These are phyloP conservation scores for Picochlorum sp. DNA, from an alignment of 139 green algal species.

Conservation along the genomic window DNA sequence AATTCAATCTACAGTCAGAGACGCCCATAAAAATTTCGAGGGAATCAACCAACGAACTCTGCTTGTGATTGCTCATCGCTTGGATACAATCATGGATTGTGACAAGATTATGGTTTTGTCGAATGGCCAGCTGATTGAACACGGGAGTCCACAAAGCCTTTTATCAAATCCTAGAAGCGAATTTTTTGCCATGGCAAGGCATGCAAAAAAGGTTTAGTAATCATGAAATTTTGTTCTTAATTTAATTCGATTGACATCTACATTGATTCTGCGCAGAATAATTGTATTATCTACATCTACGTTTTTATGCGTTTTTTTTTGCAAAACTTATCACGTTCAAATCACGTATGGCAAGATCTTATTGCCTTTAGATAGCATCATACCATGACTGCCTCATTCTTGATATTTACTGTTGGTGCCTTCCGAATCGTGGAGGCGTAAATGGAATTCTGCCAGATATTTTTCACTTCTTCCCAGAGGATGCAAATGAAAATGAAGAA, in stretches of 20 bases:
- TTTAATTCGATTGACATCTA: no score
- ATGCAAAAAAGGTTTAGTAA: background rate
- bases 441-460: background rate
- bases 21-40: background rate
- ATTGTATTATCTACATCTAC: no score
- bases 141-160: constrained; percentile 36
- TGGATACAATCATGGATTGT: constrained; percentile 77
- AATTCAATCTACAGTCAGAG: constrained; percentile 41
- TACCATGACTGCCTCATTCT: no score
- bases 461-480: background rate
- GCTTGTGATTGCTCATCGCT: constrained; percentile 69
- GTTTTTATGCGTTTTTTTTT: background rate
- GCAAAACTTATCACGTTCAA: no score
- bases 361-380: no score
- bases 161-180: background rate
- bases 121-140: constrained; percentile 55
- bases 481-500: background rate
- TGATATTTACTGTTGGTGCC: no score
- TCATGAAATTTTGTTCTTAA: no score
- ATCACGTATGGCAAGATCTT: no score
- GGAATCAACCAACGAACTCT: constrained; percentile 34
- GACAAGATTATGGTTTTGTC: constrained; percentile 70
- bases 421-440: no score
- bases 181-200: background rate
- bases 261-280: no score